Evolutionary conservation across 306 rosid species (phyloP).

Genomic region (Dryas drummondii): DNA sequence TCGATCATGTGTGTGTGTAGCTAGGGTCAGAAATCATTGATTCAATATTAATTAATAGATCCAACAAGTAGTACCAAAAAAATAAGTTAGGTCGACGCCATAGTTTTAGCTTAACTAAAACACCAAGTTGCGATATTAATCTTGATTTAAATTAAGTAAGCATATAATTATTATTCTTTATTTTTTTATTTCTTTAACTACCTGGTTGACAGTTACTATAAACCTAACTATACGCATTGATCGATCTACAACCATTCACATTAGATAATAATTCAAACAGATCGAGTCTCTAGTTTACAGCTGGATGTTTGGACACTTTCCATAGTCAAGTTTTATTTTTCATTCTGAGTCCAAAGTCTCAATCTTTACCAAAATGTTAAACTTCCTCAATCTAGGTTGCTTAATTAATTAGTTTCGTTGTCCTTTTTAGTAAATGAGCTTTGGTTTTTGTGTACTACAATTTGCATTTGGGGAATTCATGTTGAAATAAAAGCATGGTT

Average conservation of each 20-base stretch:
- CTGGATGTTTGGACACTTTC: slow-evolving; percentile 27
- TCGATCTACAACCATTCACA: neutral
- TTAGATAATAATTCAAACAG: slow-evolving; percentile 4
- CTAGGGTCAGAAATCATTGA: neutral
- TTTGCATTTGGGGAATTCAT: too few relatives aligned
- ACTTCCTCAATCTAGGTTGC: neutral
- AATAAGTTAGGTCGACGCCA: neutral
- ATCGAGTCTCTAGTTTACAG: neutral
- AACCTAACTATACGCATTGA: neutral
- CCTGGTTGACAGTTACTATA: neutral
- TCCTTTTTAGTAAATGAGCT: too few relatives aligned
- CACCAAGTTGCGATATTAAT: neutral
- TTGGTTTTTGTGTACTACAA: too few relatives aligned
- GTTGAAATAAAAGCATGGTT: too few relatives aligned
- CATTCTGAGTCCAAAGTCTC: neutral
- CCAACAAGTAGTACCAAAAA: too few relatives aligned
- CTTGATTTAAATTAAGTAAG: too few relatives aligned
- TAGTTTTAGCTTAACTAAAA: neutral
- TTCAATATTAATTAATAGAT: too few relatives aligned
- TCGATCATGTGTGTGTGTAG: too few relatives aligned
- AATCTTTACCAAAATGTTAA: neutral
- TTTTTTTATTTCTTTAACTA: neutral
- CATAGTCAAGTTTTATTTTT: neutral
- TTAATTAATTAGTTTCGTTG: too few relatives aligned
- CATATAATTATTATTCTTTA: too few relatives aligned